A percentile compares a stretch with the other conserved stretches of the same genome.
Conservation (phyloP, 345 rosid genomes). For the Acer campestre region DNA sequence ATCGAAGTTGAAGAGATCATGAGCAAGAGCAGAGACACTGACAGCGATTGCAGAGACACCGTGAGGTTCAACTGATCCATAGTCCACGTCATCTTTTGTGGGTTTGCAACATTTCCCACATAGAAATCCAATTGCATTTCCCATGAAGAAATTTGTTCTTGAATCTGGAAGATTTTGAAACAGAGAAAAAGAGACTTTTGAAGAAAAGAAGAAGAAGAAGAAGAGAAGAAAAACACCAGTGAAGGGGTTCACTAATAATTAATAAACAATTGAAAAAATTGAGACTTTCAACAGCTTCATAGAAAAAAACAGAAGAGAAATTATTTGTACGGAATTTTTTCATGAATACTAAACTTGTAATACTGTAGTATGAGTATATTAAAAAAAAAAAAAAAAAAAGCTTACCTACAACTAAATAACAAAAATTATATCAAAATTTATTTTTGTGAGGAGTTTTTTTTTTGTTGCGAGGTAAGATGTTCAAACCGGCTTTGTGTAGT, state of each 20-base stretch:
- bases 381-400: no score
- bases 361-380: no score
- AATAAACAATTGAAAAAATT: neutral
- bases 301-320: no score
- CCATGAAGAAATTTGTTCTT: constrained; percentile 33
- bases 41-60: constrained; percentile 45
- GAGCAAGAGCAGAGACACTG: constrained; percentile 82
- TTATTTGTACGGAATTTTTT: no score
- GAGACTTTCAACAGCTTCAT: neutral
- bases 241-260: neutral
- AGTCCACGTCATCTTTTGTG: constrained; percentile 36
- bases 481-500: no score
- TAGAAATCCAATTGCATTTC: constrained; percentile 54
- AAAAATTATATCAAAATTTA: no score
- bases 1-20: constrained; percentile 70
- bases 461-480: no score
- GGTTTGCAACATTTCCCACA: constrained; percentile 48
- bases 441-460: no score
- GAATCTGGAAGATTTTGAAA: neutral
- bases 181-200: neutral
- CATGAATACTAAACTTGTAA: no score
- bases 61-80: constrained; percentile 41
- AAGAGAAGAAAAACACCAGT: neutral
- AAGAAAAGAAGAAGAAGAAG: neutral
- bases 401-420: no score